Evolutionary conservation across 306 rosid genomes (phyloP).

Genomic region (Quercus alba): DNA sequence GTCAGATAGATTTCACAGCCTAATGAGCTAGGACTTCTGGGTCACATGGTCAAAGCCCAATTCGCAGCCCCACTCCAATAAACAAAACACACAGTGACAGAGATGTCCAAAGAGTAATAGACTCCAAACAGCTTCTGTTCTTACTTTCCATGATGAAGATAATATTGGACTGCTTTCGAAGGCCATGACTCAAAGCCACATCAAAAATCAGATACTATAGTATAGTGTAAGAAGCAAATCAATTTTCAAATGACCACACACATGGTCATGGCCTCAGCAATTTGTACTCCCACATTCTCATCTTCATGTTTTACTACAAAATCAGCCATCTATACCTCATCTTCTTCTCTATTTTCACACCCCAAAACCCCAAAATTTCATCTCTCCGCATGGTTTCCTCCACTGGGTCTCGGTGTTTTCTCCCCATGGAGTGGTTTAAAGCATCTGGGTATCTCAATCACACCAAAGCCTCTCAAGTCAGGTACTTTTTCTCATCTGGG

Average conservation of each 20-base stretch:
- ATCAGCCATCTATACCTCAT: conserved; percentile 23
- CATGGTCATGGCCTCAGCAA: conserved; percentile 58
- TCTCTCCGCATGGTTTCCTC: conserved; percentile 38
- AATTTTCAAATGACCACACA: conserved; percentile 26
- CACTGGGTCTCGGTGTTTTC: conserved; percentile 49
- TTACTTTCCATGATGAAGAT: not conserved
- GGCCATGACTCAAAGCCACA: conserved; percentile 16
- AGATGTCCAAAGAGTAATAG: too few relatives aligned
- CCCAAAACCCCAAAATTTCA: conserved; percentile 33
- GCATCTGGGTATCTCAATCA: conserved; percentile 62
- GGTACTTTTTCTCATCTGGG: conserved; percentile 32
- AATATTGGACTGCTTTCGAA: conserved; percentile 8
- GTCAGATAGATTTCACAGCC: too few relatives aligned
- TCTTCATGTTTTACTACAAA: conserved; percentile 25
- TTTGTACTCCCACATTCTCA: conserved; percentile 42
- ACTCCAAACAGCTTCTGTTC: too few relatives aligned
- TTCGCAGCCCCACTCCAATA: too few relatives aligned
- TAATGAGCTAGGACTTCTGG: too few relatives aligned
- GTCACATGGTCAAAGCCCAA: too few relatives aligned
- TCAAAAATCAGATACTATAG: not conserved
- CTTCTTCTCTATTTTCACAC: conserved; percentile 22
- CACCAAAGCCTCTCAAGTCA: conserved; percentile 31
- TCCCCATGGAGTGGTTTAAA: conserved; percentile 85
- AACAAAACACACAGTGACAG: too few relatives aligned
- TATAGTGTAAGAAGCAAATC: not conserved